Evolutionary conservation across 176 grass and related monocot genomes (phyloP).

Genomic region (Guadua angustifolia): DNA sequence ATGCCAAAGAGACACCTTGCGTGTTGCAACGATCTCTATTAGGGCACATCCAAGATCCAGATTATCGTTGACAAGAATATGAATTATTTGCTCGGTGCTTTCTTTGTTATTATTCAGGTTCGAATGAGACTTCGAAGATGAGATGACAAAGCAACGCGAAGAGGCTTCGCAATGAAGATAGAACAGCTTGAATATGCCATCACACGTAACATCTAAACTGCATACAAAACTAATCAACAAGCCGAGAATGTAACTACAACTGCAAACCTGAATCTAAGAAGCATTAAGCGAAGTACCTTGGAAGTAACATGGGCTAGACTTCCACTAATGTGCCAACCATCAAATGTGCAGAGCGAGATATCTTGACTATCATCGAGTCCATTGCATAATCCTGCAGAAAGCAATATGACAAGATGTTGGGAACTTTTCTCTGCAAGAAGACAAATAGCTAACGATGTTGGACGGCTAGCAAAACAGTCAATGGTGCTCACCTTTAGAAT

Average conservation of each 20-base stretch:
- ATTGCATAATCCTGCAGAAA: conserved; percentile 78
- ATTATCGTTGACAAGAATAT: conserved; percentile 83
- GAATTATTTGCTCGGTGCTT: conserved; percentile 75
- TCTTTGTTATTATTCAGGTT: conserved; percentile 73
- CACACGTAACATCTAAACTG: conserved; percentile 12
- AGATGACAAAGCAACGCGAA: conserved; percentile 76
- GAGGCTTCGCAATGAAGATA: conserved; percentile 63
- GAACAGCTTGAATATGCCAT: conserved; percentile 5
- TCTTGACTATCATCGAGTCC: conserved; percentile 76
- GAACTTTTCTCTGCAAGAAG: background rate
- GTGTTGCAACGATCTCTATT: conserved; percentile 89
- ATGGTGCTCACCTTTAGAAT: conserved; percentile 70
- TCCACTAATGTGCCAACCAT: conserved; percentile 93
- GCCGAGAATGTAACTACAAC: conserved; percentile 19
- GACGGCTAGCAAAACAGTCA: background rate
- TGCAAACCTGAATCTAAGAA: background rate
- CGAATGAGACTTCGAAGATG: conserved; percentile 81
- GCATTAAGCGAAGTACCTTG: conserved; percentile 61
- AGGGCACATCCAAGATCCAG: conserved; percentile 96
- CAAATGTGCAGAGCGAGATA: conserved; percentile 79
- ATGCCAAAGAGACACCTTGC: conserved; percentile 60
- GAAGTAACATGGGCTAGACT: conserved; percentile 97
- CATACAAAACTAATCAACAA: conserved; percentile 23
- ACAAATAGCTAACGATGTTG: too few relatives aligned
- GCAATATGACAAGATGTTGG: conserved; percentile 6